phyloP scores from a whole-genome alignment of 495 filamentous ascomycete genomes.

The Penicilliopsis zonata region DNA sequence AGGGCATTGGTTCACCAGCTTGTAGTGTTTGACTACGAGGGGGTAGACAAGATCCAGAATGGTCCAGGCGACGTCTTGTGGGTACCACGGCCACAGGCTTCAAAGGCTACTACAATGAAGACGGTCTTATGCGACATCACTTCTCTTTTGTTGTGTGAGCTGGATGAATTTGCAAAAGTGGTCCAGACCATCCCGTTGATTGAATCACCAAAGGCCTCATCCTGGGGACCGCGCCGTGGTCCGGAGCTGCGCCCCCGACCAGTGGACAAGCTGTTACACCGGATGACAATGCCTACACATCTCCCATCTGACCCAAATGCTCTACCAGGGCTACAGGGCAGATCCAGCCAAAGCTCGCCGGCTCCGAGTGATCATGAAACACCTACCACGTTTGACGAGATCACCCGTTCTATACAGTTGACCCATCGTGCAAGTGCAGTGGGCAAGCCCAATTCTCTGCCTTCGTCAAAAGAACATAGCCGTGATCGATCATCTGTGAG shows the following conservation, averaged over 20 bases:
- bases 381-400: constrained; percentile 63
- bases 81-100: constrained; percentile 59
- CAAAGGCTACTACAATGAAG: constrained; percentile 81
- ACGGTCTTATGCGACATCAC: constrained; percentile 91
- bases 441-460: constrained; percentile 20
- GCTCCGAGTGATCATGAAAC: constrained; percentile 39
- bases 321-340: constrained; percentile 40
- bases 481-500: constrained; percentile 75
- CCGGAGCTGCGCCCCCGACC: constrained; percentile 32
- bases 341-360: constrained; percentile 31
- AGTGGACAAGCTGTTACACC: constrained; percentile 35
- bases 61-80: constrained; percentile 44
- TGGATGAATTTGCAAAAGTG: constrained; percentile 76
- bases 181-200: constrained; percentile 69
- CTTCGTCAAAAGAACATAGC: constrained; percentile 38
- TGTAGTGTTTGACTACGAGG: constrained; percentile 62
- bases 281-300: constrained; percentile 73
- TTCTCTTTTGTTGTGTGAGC: constrained; percentile 68
- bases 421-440: constrained; percentile 24
- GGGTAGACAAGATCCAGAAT: constrained; percentile 25
- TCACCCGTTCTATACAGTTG: constrained; percentile 38
- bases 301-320: constrained; percentile 39
- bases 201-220: constrained; percentile 54
- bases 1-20: constrained; percentile 67
- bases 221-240: constrained; percentile 33